These are phyloP conservation scores for Elsinoe batatas DNA, from an alignment of 2,329 filamentous ascomycete genomes.

Conservation along the genomic window DNA sequence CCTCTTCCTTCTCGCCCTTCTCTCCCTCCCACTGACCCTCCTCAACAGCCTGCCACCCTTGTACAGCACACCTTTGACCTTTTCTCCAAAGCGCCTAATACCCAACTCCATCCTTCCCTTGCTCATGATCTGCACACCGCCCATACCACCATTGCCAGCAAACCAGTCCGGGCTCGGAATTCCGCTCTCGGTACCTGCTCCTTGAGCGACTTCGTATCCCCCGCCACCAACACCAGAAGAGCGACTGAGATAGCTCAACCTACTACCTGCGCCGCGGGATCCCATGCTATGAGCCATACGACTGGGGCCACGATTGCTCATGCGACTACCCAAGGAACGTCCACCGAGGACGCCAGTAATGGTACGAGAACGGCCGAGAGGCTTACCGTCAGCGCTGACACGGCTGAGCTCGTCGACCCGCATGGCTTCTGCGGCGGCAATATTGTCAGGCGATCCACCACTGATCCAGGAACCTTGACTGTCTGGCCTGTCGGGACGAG, in stretches of 20 bases:
- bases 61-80: slow-evolving; percentile 27
- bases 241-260: slow-evolving; percentile 19
- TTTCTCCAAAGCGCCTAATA: slow-evolving; percentile 32
- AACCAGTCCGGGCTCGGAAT: slow-evolving; percentile 13
- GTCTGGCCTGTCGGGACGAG: slow-evolving; percentile 17
- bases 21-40: slow-evolving; percentile 12
- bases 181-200: slow-evolving; percentile 16
- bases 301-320: neutral
- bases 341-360: neutral
- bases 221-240: slow-evolving; percentile 1
- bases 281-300: slow-evolving; percentile 2
- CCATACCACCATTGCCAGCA: slow-evolving; percentile 20
- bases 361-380: neutral
- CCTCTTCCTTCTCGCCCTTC: slow-evolving; percentile 13
- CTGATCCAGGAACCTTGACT: slow-evolving; percentile 18
- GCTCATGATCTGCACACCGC: slow-evolving; percentile 17
- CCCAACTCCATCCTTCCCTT: slow-evolving; percentile 33
- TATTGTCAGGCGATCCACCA: neutral
- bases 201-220: slow-evolving; percentile 18
- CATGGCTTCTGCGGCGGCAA: neutral
- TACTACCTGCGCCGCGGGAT: slow-evolving; percentile 20
- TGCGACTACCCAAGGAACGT: neutral
- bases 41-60: slow-evolving; percentile 27
- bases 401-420: neutral
- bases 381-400: neutral